Base-by-base conservation (phyloP, 106 monocot genomes). In the Amphibolis antarctica region DNA sequence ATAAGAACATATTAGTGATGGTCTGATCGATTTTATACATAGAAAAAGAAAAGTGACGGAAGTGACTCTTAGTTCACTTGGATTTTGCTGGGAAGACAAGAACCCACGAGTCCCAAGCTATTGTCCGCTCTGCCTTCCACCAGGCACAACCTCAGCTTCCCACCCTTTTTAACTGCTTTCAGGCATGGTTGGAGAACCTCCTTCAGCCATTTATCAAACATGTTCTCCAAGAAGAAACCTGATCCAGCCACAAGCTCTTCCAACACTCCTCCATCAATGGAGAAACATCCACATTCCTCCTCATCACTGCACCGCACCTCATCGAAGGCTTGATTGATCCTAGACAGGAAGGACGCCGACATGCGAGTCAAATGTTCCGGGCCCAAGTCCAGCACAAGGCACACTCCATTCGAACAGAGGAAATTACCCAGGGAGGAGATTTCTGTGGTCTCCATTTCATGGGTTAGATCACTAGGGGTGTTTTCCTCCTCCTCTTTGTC, bases 201-300 rank as follows among this genome's bases (percentile, higher is more conserved):
- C 20, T 60, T 71, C 17, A 82, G 73, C 96, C 96, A 86, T 36
- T 53, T 76, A 54, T 86, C 90, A 65, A 85, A 82, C 66, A 78
- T 67, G 45, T 56, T 15, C 65, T 85, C 82, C 30, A 71, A 19
- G 66, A 84, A 86, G 69, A 65, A 74, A 1, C 82, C 90, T 22
- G 77, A 68, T 22, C 81, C 76, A 5, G 19, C 59, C 20, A 62
- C 58, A 63, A 90, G 50, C 76, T 72, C 71, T 55, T 78, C 82
- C 27, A 68, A 51, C 62, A 65, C 78, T 15, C 69, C 65, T 50
- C 12, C 50, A 46, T 86, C 82, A 3, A 86, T 51, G 15, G 13
- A 11, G 42, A 89, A 31, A 44, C 14, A 17, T 18, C 73, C 57
- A n/a, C 20, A 17, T 14, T 44, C 63, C 26, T 31, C 77, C 7